A percentile compares a stretch with the other conserved stretches of the same genome.
phyloP scores from a whole-genome alignment of 1,284 basidiomycete genomes.

The Cutaneotrichosporon spelunceum region DNA sequence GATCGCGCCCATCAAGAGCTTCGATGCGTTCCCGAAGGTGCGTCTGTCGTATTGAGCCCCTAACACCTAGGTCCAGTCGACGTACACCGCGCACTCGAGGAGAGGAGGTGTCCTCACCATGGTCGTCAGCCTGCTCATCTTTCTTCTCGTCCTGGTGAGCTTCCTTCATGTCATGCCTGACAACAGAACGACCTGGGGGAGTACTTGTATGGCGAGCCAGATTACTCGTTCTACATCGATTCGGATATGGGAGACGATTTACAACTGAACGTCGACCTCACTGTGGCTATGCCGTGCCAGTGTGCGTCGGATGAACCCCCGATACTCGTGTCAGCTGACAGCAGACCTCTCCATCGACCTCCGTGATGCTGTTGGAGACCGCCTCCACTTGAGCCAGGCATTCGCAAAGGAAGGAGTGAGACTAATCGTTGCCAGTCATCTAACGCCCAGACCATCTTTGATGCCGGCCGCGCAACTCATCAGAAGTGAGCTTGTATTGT shows the following conservation, averaged over 20 bases:
- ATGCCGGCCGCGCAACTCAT: constrained; percentile 72
- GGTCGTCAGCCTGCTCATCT: constrained; percentile 67
- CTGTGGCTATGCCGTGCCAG: constrained; percentile 86
- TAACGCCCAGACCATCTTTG: constrained; percentile 66
- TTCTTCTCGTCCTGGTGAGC: constrained; percentile 47
- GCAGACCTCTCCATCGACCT: constrained; percentile 81
- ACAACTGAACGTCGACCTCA: constrained; percentile 82
- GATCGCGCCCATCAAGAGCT: constrained; percentile 50
- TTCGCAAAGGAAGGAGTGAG: constrained; percentile 81
- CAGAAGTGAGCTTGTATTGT: constrained; percentile 62
- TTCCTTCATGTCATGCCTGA: not conserved
- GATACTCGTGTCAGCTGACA: not conserved
- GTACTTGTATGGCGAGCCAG: constrained; percentile 87
- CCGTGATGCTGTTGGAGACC: constrained; percentile 86
- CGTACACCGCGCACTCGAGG: constrained; percentile 80
- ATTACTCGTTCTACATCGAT: constrained; percentile 81
- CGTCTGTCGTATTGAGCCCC: not conserved
- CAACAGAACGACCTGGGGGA: constrained; percentile 79
- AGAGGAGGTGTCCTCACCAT: constrained; percentile 85
- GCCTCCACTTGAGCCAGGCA: constrained; percentile 76
- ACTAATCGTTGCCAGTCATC: constrained; percentile 17
- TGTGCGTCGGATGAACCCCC: constrained; percentile 59
- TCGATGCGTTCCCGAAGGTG: constrained; percentile 74
- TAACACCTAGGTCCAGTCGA: constrained; percentile 61
- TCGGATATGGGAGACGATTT: constrained; percentile 61